These are phyloP conservation scores for Tuber brumale DNA, from an alignment of 495 filamentous ascomycete species.

Conservation along the genomic window DNA sequence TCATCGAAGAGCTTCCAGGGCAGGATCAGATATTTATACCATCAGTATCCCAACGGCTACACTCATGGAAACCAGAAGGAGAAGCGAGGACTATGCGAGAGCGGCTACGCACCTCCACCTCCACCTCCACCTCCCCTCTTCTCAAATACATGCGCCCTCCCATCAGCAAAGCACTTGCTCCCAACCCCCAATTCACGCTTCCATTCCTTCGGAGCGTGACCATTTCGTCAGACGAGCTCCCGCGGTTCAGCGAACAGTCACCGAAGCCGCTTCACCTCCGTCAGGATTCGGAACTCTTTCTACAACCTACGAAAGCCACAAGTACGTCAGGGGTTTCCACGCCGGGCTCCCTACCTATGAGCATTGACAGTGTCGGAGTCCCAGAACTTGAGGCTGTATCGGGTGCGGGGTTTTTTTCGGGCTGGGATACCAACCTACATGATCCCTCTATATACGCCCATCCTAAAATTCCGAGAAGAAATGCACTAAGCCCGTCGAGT, in stretches of 20 bases:
- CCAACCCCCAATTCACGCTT: constrained; percentile 8
- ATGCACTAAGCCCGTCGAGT: not conserved
- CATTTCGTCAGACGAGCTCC: not conserved
- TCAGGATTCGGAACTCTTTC: constrained; percentile 32
- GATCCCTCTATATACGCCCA: constrained; percentile 4
- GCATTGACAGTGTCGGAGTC: constrained; percentile 18
- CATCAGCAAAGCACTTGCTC: constrained; percentile 22
- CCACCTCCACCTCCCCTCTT: constrained; percentile 26
- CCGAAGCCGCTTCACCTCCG: constrained; percentile 25
- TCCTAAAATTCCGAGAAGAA: not conserved
- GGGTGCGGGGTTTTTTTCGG: not conserved
- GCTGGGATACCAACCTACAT: constrained; percentile 1
- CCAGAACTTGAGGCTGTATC: constrained; percentile 19
- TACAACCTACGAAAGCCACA: constrained; percentile 12
- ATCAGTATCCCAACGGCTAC: constrained; percentile 25
- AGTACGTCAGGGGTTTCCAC: not conserved
- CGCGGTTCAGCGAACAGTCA: not conserved
- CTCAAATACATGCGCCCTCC: constrained; percentile 21
- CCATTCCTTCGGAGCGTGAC: constrained; percentile 13
- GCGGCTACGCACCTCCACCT: constrained; percentile 27
- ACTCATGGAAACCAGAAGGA: constrained; percentile 6
- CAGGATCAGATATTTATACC: constrained; percentile 26
- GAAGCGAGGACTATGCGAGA: not conserved
- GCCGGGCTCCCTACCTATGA: constrained; percentile 13
- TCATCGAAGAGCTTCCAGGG: constrained; percentile 9